Conservation (phyloP, 2,329 filamentous ascomycete species). For the Bisporella sp. region DNA sequence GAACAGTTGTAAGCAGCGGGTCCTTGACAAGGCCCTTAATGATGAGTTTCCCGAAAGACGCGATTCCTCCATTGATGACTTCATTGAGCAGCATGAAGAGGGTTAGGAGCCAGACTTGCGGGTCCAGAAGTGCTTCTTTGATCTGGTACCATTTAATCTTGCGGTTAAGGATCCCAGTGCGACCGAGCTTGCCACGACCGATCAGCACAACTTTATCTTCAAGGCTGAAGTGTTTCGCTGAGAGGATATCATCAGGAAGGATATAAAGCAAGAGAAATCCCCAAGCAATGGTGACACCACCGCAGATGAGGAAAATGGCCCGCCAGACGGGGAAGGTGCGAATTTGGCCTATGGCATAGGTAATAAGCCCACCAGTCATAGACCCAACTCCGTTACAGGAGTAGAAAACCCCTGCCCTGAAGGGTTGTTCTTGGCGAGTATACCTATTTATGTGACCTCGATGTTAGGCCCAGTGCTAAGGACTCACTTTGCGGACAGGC, state of each 20-base stretch:
- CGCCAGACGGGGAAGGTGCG: neutral
- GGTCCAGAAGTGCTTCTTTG: no score
- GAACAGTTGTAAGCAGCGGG: no score
- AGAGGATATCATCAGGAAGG: conserved; percentile 39
- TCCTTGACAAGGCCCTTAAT: no score
- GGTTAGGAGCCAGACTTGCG: no score
- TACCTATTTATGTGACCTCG: no score
- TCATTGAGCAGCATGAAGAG: no score
- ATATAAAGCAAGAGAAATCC: conserved; percentile 34
- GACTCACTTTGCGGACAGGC: no score
- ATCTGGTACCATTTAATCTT: neutral
- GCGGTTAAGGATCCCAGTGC: no score
- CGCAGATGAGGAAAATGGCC: conserved; percentile 16
- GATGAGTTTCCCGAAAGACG: no score
- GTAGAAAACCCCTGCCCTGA: neutral
- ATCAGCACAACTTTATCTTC: neutral
- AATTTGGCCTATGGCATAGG: conserved; percentile 10
- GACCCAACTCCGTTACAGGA: neutral
- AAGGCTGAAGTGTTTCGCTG: conserved; percentile 11
- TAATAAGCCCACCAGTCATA: conserved; percentile 10
- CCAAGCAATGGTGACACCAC: conserved; percentile 19
- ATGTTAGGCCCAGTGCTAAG: no score
- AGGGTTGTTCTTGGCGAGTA: neutral
- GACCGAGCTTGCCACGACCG: neutral
- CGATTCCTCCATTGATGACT: no score